Base-by-base conservation (phyloP, 768 basidiomycete species). In the Filobasidium floriforme region DNA sequence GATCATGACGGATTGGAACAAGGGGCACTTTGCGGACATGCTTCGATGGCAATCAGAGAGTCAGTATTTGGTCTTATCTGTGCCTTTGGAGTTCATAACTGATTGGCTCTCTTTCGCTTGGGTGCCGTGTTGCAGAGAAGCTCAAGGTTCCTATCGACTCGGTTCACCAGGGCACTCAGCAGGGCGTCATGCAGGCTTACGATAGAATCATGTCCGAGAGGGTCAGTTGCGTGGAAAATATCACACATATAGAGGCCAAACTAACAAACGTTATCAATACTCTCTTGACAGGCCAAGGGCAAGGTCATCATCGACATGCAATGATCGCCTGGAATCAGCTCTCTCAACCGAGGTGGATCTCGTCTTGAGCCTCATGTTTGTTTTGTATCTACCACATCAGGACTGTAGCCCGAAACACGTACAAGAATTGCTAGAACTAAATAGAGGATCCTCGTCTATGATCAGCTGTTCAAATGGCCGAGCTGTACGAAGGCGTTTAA, bases 161-260 rank as follows among this genome's bases (percentile, higher is more conserved):
- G 18, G 12, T n/a, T 18, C 61, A 55, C 51, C 26, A 46, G 1
- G 61, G 59, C n/a, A 60, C 61, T 37, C 40, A 61, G n/a, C 22
- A 61, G 32, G 60, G 60, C 6, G 65, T 66, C 22, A 28, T 66
- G 60, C 44, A 60, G 29, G 65, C 65, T 41, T 66, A 61, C 51
- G 65, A 61, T 41, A 66, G 60, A 41, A 37, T 61, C 22, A 61
- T 66, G 65, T 61, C 65, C 1, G 51, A 66, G 43, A 51, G 60
- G 28, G 65, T 61, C 37, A 60, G 65, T 60, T 7, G 3, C 14
- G 9, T 0, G 9, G 46, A 14, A 22, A 37, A 22, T 3, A 5
- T 12, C 6, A 19, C 6, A 26, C 54, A 6, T 6, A 15, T 57
- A 14, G 7, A 24, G 5, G 29, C 7, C 6, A 57, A 10, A n/a